Conservation (phyloP, 768 basidiomycete genomes). For the Tulasnella sp. region DNA sequence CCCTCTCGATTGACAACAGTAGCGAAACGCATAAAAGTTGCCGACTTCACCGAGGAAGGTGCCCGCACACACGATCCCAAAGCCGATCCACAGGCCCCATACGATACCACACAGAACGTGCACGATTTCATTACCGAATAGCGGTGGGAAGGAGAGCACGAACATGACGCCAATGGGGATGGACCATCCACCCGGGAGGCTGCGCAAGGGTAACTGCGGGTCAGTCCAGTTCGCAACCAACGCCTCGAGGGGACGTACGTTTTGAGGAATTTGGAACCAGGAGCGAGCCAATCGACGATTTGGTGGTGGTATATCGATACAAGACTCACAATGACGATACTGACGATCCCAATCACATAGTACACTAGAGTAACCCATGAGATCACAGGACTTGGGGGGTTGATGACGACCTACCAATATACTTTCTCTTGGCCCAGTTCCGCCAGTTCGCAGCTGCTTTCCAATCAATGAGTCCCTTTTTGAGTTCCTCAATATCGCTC, state of each 20-base stretch:
- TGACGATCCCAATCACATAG: slow-evolving; percentile 33
- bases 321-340: slow-evolving; percentile 39
- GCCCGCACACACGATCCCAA: slow-evolving; percentile 72
- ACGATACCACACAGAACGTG: slow-evolving; percentile 80
- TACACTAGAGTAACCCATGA: slow-evolving; percentile 16
- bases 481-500: slow-evolving; percentile 14
- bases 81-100: slow-evolving; percentile 80
- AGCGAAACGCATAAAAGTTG: slow-evolving; percentile 52
- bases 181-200: slow-evolving; percentile 43
- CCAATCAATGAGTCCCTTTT: slow-evolving; percentile 18
- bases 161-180: slow-evolving; percentile 75
- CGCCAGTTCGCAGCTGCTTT: slow-evolving; percentile 18
- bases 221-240: too few species aligned
- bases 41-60: slow-evolving; percentile 79
- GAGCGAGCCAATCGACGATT: slow-evolving; percentile 59
- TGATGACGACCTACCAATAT: slow-evolving; percentile 18
- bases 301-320: slow-evolving; percentile 52
- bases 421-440: slow-evolving; percentile 19
- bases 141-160: slow-evolving; percentile 76
- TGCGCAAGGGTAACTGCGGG: too few species aligned
- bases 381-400: background rate
- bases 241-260: slow-evolving; percentile 34
- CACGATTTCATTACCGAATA: slow-evolving; percentile 88
- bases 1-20: slow-evolving; percentile 59
- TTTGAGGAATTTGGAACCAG: slow-evolving; percentile 52